Evolutionary conservation across 2,329 filamentous ascomycete genomes (phyloP), one percentile per base, ranked within the genome.

Genomic region (Aureobasidium sp.): DNA sequence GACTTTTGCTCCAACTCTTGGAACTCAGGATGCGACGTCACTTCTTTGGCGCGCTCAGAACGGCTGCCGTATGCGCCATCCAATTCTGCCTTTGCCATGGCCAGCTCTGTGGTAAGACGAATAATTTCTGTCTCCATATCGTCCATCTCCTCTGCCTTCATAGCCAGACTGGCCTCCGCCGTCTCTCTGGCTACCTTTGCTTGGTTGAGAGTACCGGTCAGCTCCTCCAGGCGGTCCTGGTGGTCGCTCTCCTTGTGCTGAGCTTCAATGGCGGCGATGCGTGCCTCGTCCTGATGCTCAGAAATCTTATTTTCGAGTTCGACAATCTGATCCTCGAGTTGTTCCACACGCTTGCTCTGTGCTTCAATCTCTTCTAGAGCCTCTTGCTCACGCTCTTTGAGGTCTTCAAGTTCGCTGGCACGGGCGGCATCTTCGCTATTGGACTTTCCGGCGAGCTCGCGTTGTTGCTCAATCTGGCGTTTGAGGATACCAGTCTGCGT

Each of bases 391-490:
- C 62, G 49, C 20, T 57, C 48, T 41, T 48, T 56, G 31, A 56
- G 53, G n/a, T 27, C 49, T 9, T 63, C 47, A 14, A 72, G 56
- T 31, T 74, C 70, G 9, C 65, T 63, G 4, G 73, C 58, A 51
- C 72, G 66, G n/a, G 61, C 65, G 37, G 73, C 70, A 61, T 81
- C 78, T 67, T 82, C 75, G 15, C 78, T 80, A 67, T 96, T 91
- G 1, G 90, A 91, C 70, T 92, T 92, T 77, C 82, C 91, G 76
- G 96, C 96, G 62, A 97, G 82, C 70, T 96, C 91, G 63, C 92
- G 88, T 75, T 97, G 93, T 72, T 97, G 92, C 76, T 96, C 93
- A 70, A 97, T 93, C 73, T 97, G 92, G 47, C 91, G 86, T 70
- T 93, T 88, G 9, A 97, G 81, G 25, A 96, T 92, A 53, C 86